A percentile compares a stretch with the other conserved stretches of the same genome.
Conservation (phyloP, 352 stramenopile species). For the Phytophthora agathidicida region DNA sequence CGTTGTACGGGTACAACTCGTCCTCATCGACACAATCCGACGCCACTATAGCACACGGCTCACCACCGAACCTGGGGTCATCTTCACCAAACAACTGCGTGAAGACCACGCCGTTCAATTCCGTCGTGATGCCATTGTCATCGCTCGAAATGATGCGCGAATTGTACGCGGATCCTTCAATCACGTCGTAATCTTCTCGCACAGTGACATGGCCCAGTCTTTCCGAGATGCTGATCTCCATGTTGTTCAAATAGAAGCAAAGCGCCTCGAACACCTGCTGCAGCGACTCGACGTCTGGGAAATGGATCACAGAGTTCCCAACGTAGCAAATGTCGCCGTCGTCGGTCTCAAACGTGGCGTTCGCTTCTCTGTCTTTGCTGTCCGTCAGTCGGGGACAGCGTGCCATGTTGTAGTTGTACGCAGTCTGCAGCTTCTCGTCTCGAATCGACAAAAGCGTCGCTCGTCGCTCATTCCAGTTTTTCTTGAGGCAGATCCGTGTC, state of each 20-base stretch:
- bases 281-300: slow-evolving; percentile 36
- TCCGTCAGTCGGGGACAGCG: neutral
- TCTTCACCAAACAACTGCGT: slow-evolving; percentile 21
- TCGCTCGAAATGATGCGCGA: slow-evolving; percentile 33
- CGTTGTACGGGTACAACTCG: slow-evolving; percentile 31
- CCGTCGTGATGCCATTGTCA: slow-evolving; percentile 19
- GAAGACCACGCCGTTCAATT: slow-evolving; percentile 35
- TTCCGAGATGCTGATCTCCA: slow-evolving; percentile 56
- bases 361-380: slow-evolving; percentile 19
- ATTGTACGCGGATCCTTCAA: slow-evolving; percentile 29
- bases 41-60: slow-evolving; percentile 30
- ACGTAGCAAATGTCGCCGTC: slow-evolving; percentile 34
- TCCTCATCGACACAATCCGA: slow-evolving; percentile 40
- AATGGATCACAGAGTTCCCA: slow-evolving; percentile 28
- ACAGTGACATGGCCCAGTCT: slow-evolving; percentile 19
- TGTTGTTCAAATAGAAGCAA: slow-evolving; percentile 45
- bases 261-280: slow-evolving; percentile 41
- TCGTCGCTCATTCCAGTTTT: slow-evolving; percentile 16
- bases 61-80: slow-evolving; percentile 6
- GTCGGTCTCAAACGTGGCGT: slow-evolving; percentile 29
- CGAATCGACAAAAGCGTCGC: slow-evolving; percentile 20
- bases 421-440: slow-evolving; percentile 25
- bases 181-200: slow-evolving; percentile 27
- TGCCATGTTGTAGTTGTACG: slow-evolving; percentile 23
- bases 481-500: slow-evolving; percentile 29